These are phyloP conservation scores for Durusdinium trenchii DNA, from an alignment of 73 alveolate genomes.

Conservation along the genomic window DNA sequence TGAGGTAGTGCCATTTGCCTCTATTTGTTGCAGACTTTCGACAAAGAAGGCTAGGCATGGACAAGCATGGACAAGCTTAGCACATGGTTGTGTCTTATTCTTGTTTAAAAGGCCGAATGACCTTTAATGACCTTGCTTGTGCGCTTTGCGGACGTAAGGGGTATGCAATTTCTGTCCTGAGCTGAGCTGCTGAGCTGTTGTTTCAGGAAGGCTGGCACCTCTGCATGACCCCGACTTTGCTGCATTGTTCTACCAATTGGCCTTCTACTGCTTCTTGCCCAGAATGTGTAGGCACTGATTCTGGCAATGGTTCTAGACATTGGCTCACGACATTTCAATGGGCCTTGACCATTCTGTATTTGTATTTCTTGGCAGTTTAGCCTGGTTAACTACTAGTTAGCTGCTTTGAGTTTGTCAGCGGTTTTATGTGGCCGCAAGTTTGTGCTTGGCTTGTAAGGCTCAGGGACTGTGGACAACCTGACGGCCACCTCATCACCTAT, in stretches of 20 bases:
- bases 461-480: conserved; percentile 56
- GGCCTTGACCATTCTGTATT: not conserved
- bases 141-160: no score
- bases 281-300: not conserved
- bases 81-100: no score
- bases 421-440: no score
- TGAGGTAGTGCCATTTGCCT: conserved; percentile 49
- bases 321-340: not conserved
- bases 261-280: conserved; percentile 67
- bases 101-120: no score
- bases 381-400: not conserved
- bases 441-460: not conserved
- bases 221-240: conserved; percentile 53
- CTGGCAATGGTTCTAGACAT: not conserved
- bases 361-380: not conserved
- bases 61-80: no score
- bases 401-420: not conserved
- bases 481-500: conserved; percentile 88
- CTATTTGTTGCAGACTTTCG: conserved; percentile 58
- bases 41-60: conserved; percentile 56
- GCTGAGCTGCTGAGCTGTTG: no score
- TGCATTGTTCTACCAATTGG: conserved; percentile 49
- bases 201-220: conserved; percentile 12
- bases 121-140: no score
- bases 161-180: no score